Percentiles rank a stretch among this genome's conserved stretches.
phyloP scores from a whole-genome alignment of 192 early-diverging fungal genomes.

The Neocallimastix lanati region DNA sequence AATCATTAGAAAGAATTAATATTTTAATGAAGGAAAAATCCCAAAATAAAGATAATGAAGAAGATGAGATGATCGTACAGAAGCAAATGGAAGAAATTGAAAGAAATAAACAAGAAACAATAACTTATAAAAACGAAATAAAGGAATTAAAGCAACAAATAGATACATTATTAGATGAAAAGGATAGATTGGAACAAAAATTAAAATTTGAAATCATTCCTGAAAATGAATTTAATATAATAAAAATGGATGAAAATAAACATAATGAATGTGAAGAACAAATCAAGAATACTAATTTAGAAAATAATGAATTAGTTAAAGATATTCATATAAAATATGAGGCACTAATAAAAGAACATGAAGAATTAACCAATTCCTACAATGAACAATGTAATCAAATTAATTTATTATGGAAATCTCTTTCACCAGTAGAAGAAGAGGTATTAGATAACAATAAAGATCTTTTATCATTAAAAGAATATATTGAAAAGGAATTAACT shows the following conservation, averaged over 20 bases:
- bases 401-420: neutral
- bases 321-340: neutral
- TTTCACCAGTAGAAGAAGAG: neutral
- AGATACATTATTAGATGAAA: neutral
- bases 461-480: neutral
- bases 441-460: neutral
- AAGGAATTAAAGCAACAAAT: neutral
- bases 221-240: neutral
- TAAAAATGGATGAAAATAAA: neutral
- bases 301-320: neutral
- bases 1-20: neutral
- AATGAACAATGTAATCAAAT: neutral
- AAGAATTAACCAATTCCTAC: neutral
- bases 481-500: neutral
- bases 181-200: neutral
- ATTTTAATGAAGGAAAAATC: neutral
- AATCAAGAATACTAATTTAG: neutral
- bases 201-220: neutral
- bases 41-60: neutral
- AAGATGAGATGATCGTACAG: neutral
- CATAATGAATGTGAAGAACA: neutral
- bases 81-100: neutral
- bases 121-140: neutral
- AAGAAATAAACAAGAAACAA: neutral
- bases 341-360: neutral